phyloP scores from a whole-genome alignment of 495 filamentous ascomycete genomes.

The Podospora sp. region DNA sequence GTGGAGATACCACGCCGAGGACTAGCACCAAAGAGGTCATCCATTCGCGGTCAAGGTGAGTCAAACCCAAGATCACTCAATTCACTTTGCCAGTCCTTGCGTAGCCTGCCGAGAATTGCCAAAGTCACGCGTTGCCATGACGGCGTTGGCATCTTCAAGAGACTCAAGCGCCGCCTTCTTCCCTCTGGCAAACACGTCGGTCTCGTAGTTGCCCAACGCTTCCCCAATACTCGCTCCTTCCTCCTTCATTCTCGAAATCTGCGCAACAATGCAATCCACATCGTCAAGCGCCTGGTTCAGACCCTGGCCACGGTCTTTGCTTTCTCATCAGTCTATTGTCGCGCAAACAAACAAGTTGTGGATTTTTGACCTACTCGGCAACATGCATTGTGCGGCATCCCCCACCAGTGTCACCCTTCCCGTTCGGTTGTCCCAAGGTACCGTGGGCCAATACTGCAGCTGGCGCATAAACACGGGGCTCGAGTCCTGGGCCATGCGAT shows the following conservation, averaged over 20 bases:
- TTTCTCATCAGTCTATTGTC: neutral
- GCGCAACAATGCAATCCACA: slow-evolving; percentile 41
- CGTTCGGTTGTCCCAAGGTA: slow-evolving; percentile 50
- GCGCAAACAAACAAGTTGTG: no score
- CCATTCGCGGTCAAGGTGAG: no score
- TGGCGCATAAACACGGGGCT: slow-evolving; percentile 16
- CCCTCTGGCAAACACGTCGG: slow-evolving; percentile 51
- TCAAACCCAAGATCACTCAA: neutral
- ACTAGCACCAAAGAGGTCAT: no score
- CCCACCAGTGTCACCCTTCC: slow-evolving; percentile 56
- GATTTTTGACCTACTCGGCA: slow-evolving; percentile 23
- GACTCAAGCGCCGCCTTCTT: slow-evolving; percentile 44
- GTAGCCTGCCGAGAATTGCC: neutral
- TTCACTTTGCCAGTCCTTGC: neutral
- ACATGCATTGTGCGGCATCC: slow-evolving; percentile 63
- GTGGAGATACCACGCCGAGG: no score
- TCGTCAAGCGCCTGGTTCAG: slow-evolving; percentile 52
- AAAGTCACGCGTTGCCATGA: neutral
- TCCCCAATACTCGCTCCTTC: slow-evolving; percentile 29
- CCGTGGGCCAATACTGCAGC: slow-evolving; percentile 38
- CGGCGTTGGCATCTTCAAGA: slow-evolving; percentile 16
- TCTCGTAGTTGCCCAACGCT: slow-evolving; percentile 44
- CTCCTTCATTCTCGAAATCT: slow-evolving; percentile 31
- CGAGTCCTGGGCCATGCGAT: slow-evolving; percentile 39
- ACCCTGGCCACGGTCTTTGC: slow-evolving; percentile 54